Conservation (phyloP, 345 rosid species). For the Arabis hirsuta region DNA sequence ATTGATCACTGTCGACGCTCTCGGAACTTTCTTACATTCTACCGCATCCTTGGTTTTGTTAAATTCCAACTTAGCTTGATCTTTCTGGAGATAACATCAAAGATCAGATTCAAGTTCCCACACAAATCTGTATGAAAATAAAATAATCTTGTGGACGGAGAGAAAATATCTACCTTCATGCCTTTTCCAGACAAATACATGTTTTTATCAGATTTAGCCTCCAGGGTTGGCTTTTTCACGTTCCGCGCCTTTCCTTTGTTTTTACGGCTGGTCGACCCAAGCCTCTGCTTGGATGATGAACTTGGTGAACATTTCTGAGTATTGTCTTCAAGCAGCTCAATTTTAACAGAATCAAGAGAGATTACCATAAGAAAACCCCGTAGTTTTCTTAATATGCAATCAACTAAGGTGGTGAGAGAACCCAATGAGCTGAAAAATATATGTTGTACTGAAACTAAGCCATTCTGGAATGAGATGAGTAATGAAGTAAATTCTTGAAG, state of each 20-base stretch:
- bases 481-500: constrained; percentile 60
- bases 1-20: constrained; percentile 45
- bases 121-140: constrained; percentile 14
- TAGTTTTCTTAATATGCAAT: constrained; percentile 72
- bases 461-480: constrained; percentile 49
- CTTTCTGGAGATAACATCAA: constrained; percentile 36
- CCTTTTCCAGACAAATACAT: constrained; percentile 38
- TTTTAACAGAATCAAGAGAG: constrained; percentile 73
- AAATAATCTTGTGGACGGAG: constrained; percentile 21
- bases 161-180: constrained; percentile 51
- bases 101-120: constrained; percentile 32
- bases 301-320: constrained; percentile 50
- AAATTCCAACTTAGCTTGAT: constrained; percentile 31
- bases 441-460: constrained; percentile 47
- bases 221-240: constrained; percentile 51
- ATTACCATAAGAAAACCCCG: constrained; percentile 72
- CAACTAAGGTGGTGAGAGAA: constrained; percentile 64
- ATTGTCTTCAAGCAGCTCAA: constrained; percentile 79
- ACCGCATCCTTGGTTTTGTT: constrained; percentile 40
- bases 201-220: constrained; percentile 43
- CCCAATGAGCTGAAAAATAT: constrained; percentile 72
- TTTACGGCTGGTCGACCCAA: constrained; percentile 50
- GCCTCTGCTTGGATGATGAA: constrained; percentile 63
- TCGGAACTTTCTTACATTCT: constrained; percentile 51
- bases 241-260: constrained; percentile 62